Evolutionary conservation across 306 rosid species (phyloP), one percentile per base, ranked within the genome.

Genomic region (Ormosia semicastrata): DNA sequence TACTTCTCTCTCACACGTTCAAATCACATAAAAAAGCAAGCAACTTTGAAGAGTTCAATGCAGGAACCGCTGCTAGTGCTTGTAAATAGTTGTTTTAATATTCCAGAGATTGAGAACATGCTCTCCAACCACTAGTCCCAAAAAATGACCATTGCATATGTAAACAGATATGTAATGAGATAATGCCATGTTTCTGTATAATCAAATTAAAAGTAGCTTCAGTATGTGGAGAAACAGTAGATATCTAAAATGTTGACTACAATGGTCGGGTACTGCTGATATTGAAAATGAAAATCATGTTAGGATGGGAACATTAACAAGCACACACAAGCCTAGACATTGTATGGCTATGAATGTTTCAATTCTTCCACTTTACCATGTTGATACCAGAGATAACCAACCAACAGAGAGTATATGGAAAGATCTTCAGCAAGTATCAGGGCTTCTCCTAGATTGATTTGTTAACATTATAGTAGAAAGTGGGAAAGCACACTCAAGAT

Each of bases 1-100:
- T 15, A 41, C 34, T 66, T 66, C 53, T 37, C 60, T 52, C 59
- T 12, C 63, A 37, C 63, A 41, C 66, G 78, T 78, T 67, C 82
- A 82, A 67, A 74, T 62, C 86, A 79, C 41, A 34, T 33, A 34
- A 62, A 68, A 73, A 86, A 44, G 73, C 13, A 15, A 71, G 73
- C 81, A 81, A 76, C 69, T 29, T 64, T 83, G 67, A 72, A 76
- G 80, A 66, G 81, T 73, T 73, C 47, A 68, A 73, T 33, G 59
- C 56, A 60, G 30, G 54, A 65, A 41, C 29, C 0, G 41, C 67
- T 71, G 46, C 78, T 74, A 54, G 79, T 82, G 89, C 79, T 78
- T 60, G 66, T 33, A 46, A 73, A 73, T 59, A 41, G 86, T 13
- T 72, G 2, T 71, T 71, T 70, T 8, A 33, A 54, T 72, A 71